phyloP scores from a whole-genome alignment of 1,284 basidiomycete genomes.

The Malassezia globosa region DNA sequence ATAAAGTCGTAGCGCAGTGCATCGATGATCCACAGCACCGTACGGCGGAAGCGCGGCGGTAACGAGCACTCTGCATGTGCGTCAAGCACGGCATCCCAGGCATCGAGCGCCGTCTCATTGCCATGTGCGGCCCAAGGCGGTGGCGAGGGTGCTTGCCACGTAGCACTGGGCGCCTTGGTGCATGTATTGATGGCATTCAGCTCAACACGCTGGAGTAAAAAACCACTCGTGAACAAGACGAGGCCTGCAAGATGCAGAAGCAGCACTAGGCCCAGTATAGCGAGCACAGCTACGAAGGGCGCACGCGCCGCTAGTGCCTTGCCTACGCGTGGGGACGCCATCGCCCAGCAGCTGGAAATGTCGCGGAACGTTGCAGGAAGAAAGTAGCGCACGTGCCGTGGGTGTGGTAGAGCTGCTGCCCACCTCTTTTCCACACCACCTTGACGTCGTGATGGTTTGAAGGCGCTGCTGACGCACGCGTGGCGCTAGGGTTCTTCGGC shows the following conservation, averaged over 20 bases:
- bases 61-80: slow-evolving; percentile 31
- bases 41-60: slow-evolving; percentile 48
- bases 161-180: neutral
- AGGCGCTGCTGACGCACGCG: neutral
- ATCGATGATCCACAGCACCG: slow-evolving; percentile 79
- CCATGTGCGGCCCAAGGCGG: slow-evolving; percentile 11
- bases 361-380: too few species aligned
- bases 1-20: slow-evolving; percentile 90
- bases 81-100: slow-evolving; percentile 22
- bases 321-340: neutral
- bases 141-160: slow-evolving; percentile 16
- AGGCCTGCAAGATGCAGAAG: slow-evolving; percentile 26
- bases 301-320: neutral
- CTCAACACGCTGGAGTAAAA: slow-evolving; percentile 36
- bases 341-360: neutral
- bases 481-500: neutral
- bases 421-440: too few species aligned
- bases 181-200: slow-evolving; percentile 18
- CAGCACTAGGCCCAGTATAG: slow-evolving; percentile 21
- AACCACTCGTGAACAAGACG: slow-evolving; percentile 39
- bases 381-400: too few species aligned
- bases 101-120: slow-evolving; percentile 15
- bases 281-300: slow-evolving; percentile 24
- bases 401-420: too few species aligned
- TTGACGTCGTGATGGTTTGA: too few species aligned